phyloP scores from a whole-genome alignment of 2,329 filamentous ascomycete genomes.

The Cercospora janseana region DNA sequence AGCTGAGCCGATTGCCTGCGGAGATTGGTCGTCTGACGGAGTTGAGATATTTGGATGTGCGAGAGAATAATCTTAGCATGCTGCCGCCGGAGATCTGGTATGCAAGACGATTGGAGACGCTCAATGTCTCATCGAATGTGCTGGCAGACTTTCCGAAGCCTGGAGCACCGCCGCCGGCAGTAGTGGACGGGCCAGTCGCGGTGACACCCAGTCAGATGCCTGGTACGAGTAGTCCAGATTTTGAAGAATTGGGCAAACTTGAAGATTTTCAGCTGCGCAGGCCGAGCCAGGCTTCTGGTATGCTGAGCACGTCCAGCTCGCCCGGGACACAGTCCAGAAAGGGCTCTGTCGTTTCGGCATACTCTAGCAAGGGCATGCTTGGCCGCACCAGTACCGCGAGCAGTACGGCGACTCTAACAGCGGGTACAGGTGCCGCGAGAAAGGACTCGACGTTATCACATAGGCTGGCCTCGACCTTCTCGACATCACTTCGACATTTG shows the following conservation, averaged over 20 bases:
- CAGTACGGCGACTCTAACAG: conserved; percentile 51
- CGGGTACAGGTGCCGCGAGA: conserved; percentile 60
- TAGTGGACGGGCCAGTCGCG: conserved; percentile 40
- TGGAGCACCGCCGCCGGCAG: conserved; percentile 56
- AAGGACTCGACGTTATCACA: conserved; percentile 89
- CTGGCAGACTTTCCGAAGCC: conserved; percentile 88
- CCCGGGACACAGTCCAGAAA: conserved; percentile 57
- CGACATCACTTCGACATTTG: conserved; percentile 76
- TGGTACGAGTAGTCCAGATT: conserved; percentile 61
- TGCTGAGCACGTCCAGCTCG: conserved; percentile 60
- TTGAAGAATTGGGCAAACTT: conserved; percentile 70
- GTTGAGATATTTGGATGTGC: conserved; percentile 79
- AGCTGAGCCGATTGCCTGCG: conserved; percentile 75
- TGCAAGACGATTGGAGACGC: conserved; percentile 80
- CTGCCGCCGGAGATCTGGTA: conserved; percentile 95
- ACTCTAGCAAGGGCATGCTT: conserved; percentile 58
- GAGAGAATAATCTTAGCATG: conserved; percentile 88
- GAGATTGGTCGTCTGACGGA: conserved; percentile 87
- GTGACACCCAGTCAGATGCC: conserved; percentile 43
- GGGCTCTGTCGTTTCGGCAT: conserved; percentile 77
- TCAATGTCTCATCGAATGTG: conserved; percentile 95
- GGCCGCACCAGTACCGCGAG: conserved; percentile 78
- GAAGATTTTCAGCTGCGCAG: conserved; percentile 66
- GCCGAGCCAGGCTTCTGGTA: conserved; percentile 77
- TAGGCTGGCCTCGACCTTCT: conserved; percentile 80